Evolutionary conservation across 2,329 filamentous ascomycete species (phyloP), one percentile per base, ranked within the genome.

Genomic region (Stagonosporopsis vannaccii): DNA sequence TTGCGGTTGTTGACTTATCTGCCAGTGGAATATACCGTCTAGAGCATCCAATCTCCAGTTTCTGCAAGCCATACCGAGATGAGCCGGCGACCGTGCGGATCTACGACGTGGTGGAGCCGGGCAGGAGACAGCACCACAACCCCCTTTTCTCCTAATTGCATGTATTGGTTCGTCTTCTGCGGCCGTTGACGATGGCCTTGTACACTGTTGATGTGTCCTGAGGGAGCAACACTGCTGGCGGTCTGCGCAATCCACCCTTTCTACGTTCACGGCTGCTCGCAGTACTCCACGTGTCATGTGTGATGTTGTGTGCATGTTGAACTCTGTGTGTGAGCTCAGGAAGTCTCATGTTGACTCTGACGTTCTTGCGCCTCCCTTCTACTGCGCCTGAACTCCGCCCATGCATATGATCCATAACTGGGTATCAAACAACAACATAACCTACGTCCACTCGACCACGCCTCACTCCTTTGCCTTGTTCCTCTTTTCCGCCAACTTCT

Each of bases 401-500:
- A 56, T 56, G 53, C 53, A 56, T 56, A 39, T 56, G 53, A 56
- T 51, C 17, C 53, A 50, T 47, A 51, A 56, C 43, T 33, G 53
- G 53, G 53, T 56, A 56, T 56, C 53, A 51, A 45, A 25, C 47
- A 15, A 47, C 25, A 33, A 23, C 46, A 20, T 30, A 37, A 20
- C 30, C 22, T 35, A 20, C 37, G 33, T 26, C 22, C 19, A 15
- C 22, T 13, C 32, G 17, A 36, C 28, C 25, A 11, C 13, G 11
- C 19, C 17, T 44, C 28, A 44, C 42, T 72, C 73, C 51, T 73
- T 77, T 1, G 23, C 47, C 65, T 76, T 43, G 8, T 17, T 76
- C 59, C 84, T 78, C 42, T 79, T 79, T 67, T 85, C 86, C 63
- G 88, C 91, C 65, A 87, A 85, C 75, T 86, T 91, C 67, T 85